phyloP scores from a whole-genome alignment of 169 alveolate species.

The Besnoitia besnoiti region DNA sequence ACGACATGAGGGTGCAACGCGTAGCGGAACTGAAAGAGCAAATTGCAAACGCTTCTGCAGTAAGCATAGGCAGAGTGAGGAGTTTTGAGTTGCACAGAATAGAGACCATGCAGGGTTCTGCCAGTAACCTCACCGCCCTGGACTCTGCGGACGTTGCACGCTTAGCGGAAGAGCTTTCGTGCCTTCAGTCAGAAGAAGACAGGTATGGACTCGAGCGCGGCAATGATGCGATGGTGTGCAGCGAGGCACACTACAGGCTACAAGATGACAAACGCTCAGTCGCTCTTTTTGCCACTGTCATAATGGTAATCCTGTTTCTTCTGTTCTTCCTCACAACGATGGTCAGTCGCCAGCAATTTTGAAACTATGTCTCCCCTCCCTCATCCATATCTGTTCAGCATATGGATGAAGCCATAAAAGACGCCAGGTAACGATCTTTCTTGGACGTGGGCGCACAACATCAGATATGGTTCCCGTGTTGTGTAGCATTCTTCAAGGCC shows the following conservation, averaged over 20 bases:
- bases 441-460: not conserved
- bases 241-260: not conserved
- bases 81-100: not conserved
- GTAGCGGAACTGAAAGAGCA: not conserved
- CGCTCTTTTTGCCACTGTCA: conserved; percentile 9
- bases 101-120: not conserved
- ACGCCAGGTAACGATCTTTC: not conserved
- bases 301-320: not conserved
- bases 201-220: too few species aligned
- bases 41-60: conserved; percentile 15
- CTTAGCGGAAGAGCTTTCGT: conserved; percentile 24
- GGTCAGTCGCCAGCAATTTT: not conserved
- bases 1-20: conserved; percentile 29
- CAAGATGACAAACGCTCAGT: conserved; percentile 22
- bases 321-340: conserved; percentile 7
- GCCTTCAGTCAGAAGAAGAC: conserved; percentile 27
- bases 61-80: not conserved
- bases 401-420: conserved; percentile 5
- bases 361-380: not conserved
- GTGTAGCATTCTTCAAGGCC: not conserved
- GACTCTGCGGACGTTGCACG: not conserved
- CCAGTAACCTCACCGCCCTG: not conserved
- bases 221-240: too few species aligned
- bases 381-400: not conserved
- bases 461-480: not conserved